Percentiles rank a stretch among this genome's conserved stretches.
Evolutionary conservation across 1,284 basidiomycete species (phyloP).

Genomic region (Anthracocystis walkeri): DNA sequence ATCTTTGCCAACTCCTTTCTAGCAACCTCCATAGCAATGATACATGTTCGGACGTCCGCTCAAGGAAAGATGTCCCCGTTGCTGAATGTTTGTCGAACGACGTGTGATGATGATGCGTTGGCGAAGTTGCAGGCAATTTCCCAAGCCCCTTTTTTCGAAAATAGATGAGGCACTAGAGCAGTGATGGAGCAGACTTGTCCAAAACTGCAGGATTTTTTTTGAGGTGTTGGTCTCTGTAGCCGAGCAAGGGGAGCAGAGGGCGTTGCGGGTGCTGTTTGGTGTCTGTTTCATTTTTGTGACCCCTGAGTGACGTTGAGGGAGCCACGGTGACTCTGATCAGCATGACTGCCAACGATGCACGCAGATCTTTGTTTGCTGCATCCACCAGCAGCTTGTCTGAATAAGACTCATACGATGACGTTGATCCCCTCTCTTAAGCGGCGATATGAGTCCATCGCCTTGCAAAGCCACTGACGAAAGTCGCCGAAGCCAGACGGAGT

Average conservation of each 20-base stretch:
- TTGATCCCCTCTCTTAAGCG: constrained; percentile 9
- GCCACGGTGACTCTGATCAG: background rate
- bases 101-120: too few species aligned
- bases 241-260: background rate
- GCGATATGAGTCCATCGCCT: background rate
- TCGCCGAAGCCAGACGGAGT: background rate
- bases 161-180: constrained; percentile 16
- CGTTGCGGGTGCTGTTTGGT: background rate
- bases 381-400: constrained; percentile 9
- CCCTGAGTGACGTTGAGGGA: constrained; percentile 34
- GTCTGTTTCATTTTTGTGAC: constrained; percentile 14
- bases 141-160: background rate
- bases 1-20: too few species aligned
- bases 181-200: constrained; percentile 16
- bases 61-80: too few species aligned
- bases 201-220: constrained; percentile 7
- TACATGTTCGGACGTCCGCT: too few species aligned
- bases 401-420: constrained; percentile 32
- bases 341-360: constrained; percentile 8
- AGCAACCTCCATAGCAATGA: too few species aligned
- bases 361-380: constrained; percentile 19
- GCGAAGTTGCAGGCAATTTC: background rate
- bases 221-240: constrained; percentile 10
- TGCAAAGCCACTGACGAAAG: constrained; percentile 3
- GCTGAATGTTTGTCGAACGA: too few species aligned